These are phyloP conservation scores for Piper longum DNA, from an alignment of 164 flowering plant genomes.

Conservation along the genomic window DNA sequence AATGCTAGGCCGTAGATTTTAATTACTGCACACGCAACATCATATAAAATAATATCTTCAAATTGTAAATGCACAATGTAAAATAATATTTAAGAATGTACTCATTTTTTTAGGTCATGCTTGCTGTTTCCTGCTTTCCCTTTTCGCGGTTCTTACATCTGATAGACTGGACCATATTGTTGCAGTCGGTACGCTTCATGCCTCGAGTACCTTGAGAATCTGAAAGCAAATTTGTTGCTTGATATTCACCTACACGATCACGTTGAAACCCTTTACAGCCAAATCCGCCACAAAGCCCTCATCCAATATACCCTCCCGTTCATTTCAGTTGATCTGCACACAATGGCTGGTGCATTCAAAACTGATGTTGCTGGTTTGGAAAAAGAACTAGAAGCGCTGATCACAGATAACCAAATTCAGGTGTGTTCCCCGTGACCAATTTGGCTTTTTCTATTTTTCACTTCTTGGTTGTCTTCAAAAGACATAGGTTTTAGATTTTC, in stretches of 20 bases:
- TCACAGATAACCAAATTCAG: conserved; percentile 92
- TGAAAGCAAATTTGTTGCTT: conserved; percentile 67
- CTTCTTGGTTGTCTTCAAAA: not conserved
- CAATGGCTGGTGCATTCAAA: conserved; percentile 97
- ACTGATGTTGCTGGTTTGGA: conserved; percentile 68
- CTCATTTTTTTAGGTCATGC: not conserved
- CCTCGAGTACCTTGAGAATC: conserved; percentile 74
- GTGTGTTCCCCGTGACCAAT: conserved; percentile 11
- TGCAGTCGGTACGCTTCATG: conserved; percentile 95
- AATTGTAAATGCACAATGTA: too few species aligned
- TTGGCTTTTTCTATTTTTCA: not conserved
- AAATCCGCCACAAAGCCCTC: conserved; percentile 89
- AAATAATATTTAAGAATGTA: too few species aligned
- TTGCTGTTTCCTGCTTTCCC: not conserved
- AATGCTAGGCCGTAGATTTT: too few species aligned
- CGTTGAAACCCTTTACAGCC: conserved; percentile 70
- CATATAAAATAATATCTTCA: too few species aligned
- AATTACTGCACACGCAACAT: too few species aligned
- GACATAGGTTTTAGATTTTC: not conserved
- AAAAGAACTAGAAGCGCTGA: conserved; percentile 92
- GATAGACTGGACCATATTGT: not conserved
- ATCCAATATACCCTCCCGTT: conserved; percentile 95
- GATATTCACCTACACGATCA: conserved; percentile 95
- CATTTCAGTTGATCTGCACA: conserved; percentile 79
- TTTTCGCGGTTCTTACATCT: not conserved